Base-by-base conservation (phyloP, 2,329 filamentous ascomycete genomes). In the Cercospora canescens region DNA sequence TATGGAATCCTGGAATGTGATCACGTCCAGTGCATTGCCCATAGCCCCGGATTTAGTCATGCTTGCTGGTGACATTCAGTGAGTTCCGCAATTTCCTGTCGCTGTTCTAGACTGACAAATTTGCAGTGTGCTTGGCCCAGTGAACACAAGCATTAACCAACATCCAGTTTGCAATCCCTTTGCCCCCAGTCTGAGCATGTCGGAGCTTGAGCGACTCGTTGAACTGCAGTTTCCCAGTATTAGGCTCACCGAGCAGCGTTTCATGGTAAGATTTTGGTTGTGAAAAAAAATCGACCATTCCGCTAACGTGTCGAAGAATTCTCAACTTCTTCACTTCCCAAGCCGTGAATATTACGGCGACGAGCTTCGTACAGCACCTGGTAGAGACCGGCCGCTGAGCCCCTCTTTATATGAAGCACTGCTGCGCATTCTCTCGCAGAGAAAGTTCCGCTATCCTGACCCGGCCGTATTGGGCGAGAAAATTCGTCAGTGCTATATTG, bases 41-140 rank as follows among this genome's bases (percentile, higher is more conserved):
- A 21, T 30, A 16, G 16, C 9, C 3, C 69, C 69, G 12, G 32
- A 60, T n/a, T 35, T 68, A 9, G 61, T 69, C 2, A 58, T 72
- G 58, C 2, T 72, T 62, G 66, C 67, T 37, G 70, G 69, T 11
- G 69, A 72, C 45, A 62, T 68, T n/a, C 67, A 65, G 69, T 68
- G n/a, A 63, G 63, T 52, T 6, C 7, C 6, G 2, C 5, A 32
- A 1, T 11, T 16, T 5, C 9, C 7, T 21, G 39, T 4, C 39
- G 1, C 18, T 9, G 3, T 21, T 11, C 18, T 21, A 21, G 56
- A 24, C 58, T 67, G 11, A 56, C 32, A 5, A 21, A 7, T 11
- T 3, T 1, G 6, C 61, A 70, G 66, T 58, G 67, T 67, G 32
- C 62, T 70, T 3, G 26, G 48, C 2, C 71, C 69, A 1, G 56